These are phyloP conservation scores for Pseudogymnoascus sp. DNA, from an alignment of 2,329 filamentous ascomycete genomes.

Conservation along the genomic window DNA sequence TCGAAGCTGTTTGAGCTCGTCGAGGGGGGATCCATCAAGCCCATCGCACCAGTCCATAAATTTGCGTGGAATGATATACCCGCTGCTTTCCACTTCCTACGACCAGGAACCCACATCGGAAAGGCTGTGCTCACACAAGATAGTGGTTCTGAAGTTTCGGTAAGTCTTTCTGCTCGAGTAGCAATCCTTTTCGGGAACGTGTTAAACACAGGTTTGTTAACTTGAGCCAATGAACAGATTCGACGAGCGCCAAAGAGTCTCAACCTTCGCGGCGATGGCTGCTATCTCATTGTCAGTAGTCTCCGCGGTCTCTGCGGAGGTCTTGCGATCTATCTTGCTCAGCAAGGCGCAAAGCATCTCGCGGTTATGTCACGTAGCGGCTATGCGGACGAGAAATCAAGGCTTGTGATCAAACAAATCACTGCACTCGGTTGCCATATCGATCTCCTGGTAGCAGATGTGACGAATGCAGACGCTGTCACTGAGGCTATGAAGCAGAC, in stretches of 20 bases:
- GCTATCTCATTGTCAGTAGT: constrained; percentile 22
- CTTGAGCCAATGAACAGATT: constrained; percentile 6
- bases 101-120: not conserved
- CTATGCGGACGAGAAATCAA: constrained; percentile 14
- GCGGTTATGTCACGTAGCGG: constrained; percentile 16
- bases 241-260: not conserved
- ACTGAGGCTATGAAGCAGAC: constrained; percentile 8
- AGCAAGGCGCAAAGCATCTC: constrained; percentile 17
- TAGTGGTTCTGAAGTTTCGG: not conserved
- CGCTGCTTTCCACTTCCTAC: not conserved
- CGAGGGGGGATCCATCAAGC: constrained; percentile 14
- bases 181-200: not conserved
- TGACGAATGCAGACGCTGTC: constrained; percentile 13
- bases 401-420: constrained; percentile 11
- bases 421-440: constrained; percentile 13
- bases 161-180: not conserved
- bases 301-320: constrained; percentile 19
- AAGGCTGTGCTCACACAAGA: not conserved
- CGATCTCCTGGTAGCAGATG: constrained; percentile 13
- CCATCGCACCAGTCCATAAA: constrained; percentile 15
- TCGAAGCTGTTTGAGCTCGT: constrained; percentile 12
- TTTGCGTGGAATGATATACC: not conserved
- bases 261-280: constrained; percentile 11
- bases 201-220: not conserved
- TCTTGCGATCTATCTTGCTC: constrained; percentile 14